Conservation (phyloP, 2,329 filamentous ascomycete species). For the Pseudocercospora ulei region DNA sequence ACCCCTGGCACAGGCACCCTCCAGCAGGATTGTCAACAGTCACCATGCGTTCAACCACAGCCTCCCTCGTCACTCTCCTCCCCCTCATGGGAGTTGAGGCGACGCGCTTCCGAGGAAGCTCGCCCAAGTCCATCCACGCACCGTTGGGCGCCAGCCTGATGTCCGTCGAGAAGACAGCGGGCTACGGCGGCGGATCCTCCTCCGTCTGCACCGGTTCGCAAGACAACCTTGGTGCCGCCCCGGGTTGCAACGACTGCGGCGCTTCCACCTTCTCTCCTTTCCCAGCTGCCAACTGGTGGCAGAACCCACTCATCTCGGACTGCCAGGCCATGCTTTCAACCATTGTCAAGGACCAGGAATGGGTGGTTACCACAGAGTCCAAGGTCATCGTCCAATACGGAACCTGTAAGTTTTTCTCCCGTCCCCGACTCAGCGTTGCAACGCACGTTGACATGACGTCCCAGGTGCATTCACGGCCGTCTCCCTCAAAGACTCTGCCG, state of each 20-base stretch:
- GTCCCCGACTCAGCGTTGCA: not conserved
- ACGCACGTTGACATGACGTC: not conserved
- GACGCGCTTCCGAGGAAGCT: not conserved
- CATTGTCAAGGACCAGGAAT: slow-evolving; percentile 11
- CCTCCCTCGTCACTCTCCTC: slow-evolving; percentile 9
- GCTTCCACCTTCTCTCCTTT: slow-evolving; percentile 7
- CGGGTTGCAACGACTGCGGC: slow-evolving; percentile 16
- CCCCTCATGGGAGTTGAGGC: slow-evolving; percentile 8
- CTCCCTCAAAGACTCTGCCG: slow-evolving; percentile 2
- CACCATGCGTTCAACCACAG: slow-evolving; percentile 10
- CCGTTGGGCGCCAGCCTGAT: not conserved
- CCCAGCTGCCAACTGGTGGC: not conserved
- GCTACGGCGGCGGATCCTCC: not conserved
- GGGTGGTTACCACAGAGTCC: slow-evolving; percentile 1
- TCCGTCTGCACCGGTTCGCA: slow-evolving; percentile 1
- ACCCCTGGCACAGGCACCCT: not conserved
- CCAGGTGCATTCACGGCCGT: slow-evolving; percentile 13
- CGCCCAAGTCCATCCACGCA: not conserved
- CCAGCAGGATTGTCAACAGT: not conserved
- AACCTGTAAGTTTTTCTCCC: slow-evolving; percentile 12
- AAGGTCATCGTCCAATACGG: slow-evolving; percentile 1
- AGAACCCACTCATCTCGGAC: slow-evolving; percentile 7
- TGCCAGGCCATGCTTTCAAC: slow-evolving; percentile 9
- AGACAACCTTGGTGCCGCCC: slow-evolving; percentile 8
- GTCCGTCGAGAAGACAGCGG: not conserved